Percentiles rank a stretch among this genome's conserved stretches.
Evolutionary conservation across 2,329 filamentous ascomycete species (phyloP).

Genomic region (Fusarium sp.): DNA sequence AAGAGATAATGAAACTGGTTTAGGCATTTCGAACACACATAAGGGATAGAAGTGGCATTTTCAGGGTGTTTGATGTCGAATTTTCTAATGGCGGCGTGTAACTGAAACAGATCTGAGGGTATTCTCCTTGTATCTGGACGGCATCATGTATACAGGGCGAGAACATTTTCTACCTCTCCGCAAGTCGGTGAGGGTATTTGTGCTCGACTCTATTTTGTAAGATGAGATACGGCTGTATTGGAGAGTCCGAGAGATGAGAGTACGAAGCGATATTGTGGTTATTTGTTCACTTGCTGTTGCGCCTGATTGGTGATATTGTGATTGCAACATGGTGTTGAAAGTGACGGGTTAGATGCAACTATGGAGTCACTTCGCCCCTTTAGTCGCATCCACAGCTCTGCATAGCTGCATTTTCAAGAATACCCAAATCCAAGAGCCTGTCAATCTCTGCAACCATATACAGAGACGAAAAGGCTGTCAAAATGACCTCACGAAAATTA

Average conservation of each 20-base stretch:
- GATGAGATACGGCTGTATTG: slow-evolving; percentile 47
- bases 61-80: slow-evolving; percentile 49
- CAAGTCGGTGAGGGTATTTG: slow-evolving; percentile 33
- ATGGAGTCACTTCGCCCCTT: slow-evolving; percentile 30
- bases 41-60: slow-evolving; percentile 50
- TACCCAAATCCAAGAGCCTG: slow-evolving; percentile 18
- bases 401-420: slow-evolving; percentile 22
- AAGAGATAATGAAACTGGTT: slow-evolving; percentile 46
- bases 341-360: slow-evolving; percentile 17
- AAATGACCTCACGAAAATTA: slow-evolving; percentile 60
- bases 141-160: slow-evolving; percentile 46
- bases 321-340: slow-evolving; percentile 5
- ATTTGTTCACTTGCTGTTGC: slow-evolving; percentile 25
- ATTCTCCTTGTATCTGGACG: slow-evolving; percentile 42
- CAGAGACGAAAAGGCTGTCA: slow-evolving; percentile 5
- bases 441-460: slow-evolving; percentile 45
- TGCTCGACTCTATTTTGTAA: slow-evolving; percentile 43
- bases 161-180: slow-evolving; percentile 31
- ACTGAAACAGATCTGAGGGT: slow-evolving; percentile 44
- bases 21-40: slow-evolving; percentile 47
- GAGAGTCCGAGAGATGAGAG: slow-evolving; percentile 40
- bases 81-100: slow-evolving; percentile 46
- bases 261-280: slow-evolving; percentile 42
- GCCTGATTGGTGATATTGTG: slow-evolving; percentile 1
- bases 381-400: slow-evolving; percentile 34